Evolutionary conservation across 2,329 filamentous ascomycete species (phyloP), one percentile per base, ranked within the genome.

Genomic region (Lasiodiplodia hormozganensis): DNA sequence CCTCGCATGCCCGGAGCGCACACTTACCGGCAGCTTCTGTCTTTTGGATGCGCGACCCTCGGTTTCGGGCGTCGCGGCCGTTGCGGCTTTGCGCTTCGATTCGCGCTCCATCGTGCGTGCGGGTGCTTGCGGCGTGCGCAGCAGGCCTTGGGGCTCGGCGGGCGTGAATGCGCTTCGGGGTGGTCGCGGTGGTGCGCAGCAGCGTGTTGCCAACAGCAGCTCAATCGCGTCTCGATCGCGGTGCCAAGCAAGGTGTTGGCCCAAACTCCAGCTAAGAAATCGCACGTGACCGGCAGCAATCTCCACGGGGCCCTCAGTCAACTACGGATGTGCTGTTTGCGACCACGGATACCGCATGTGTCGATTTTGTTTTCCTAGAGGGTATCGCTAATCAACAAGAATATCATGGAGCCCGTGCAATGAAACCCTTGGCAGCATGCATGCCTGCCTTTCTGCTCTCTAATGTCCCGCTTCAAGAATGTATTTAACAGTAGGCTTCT

Each of bases 1-100:
- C 52, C 38, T 23, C 51, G 52, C 51, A 31, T 18, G 14, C 31
- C 56, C 14, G 34, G 51, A 28, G 60, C 36, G 54, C 58, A 69
- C 60, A 87, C 87, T 82, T 83, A 89, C 87, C 81, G 86, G 82
- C 69, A 85, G 74, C 80, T 86, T 88, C 78, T 85, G 83, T 76
- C 86, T 85, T 83, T 89, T 89, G 70, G 84, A 80, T 74, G 85
- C 83, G 76, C 85, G 85, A 73, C 83, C 82, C 71, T 85, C 85
- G 73, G 78, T 76, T 66, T 87, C 85, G 66, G 84, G 81, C 72
- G 81, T 82, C 72, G 80, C 81, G 70, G 80, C 79, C 73, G 77
- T 76, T 67, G 82, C 81, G 53, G 83, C 82, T 79, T 88, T 88
- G 78, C 87, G 85, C 82, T 89, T 90, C 71, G 81, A 76, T 71